These are phyloP conservation scores for Mucor indicus DNA, from an alignment of 371 early-diverging fungal species.

Conservation along the genomic window DNA sequence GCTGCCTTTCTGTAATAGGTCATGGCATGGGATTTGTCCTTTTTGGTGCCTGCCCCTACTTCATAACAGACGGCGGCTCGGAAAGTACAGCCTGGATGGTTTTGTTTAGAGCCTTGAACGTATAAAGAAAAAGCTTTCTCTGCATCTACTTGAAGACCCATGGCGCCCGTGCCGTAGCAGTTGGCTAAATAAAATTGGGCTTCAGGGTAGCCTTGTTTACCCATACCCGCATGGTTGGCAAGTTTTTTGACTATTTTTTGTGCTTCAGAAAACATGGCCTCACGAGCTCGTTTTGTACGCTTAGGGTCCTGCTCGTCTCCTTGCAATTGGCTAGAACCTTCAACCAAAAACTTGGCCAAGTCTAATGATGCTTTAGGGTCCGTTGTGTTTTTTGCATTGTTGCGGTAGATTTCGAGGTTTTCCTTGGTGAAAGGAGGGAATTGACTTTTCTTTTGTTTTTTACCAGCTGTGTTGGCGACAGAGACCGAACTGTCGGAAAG, in stretches of 20 bases:
- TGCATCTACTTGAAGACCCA: slow-evolving; percentile 77
- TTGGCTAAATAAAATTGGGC: slow-evolving; percentile 92
- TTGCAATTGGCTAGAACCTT: slow-evolving; percentile 48
- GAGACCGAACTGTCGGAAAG: slow-evolving; percentile 39
- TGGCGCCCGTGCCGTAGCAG: slow-evolving; percentile 72
- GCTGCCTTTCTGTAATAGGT: slow-evolving; percentile 95
- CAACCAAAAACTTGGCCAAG: slow-evolving; percentile 76
- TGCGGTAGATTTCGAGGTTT: slow-evolving; percentile 72
- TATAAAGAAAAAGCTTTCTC: slow-evolving; percentile 91
- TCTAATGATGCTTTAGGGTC: slow-evolving; percentile 80
- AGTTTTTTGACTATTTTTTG: slow-evolving; percentile 78
- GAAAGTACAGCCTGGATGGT: slow-evolving; percentile 91
- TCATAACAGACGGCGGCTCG: slow-evolving; percentile 96
- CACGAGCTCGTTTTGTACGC: slow-evolving; percentile 66
- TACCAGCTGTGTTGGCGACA: slow-evolving; percentile 30
- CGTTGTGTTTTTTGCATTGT: slow-evolving; percentile 67
- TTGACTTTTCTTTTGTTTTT: slow-evolving; percentile 21
- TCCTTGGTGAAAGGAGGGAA: slow-evolving; percentile 57
- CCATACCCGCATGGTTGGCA: slow-evolving; percentile 62
- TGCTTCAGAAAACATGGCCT: slow-evolving; percentile 68
- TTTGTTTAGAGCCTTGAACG: slow-evolving; percentile 88
- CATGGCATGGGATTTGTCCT: slow-evolving; percentile 80
- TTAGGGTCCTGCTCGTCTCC: slow-evolving; percentile 63
- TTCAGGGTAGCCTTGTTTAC: slow-evolving; percentile 76
- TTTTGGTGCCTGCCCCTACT: slow-evolving; percentile 88